A percentile compares a stretch with the other conserved stretches of the same genome.
These are phyloP conservation scores for Eugenia klotzschiana DNA, from an alignment of 441 rosid genomes.

Conservation along the genomic window DNA sequence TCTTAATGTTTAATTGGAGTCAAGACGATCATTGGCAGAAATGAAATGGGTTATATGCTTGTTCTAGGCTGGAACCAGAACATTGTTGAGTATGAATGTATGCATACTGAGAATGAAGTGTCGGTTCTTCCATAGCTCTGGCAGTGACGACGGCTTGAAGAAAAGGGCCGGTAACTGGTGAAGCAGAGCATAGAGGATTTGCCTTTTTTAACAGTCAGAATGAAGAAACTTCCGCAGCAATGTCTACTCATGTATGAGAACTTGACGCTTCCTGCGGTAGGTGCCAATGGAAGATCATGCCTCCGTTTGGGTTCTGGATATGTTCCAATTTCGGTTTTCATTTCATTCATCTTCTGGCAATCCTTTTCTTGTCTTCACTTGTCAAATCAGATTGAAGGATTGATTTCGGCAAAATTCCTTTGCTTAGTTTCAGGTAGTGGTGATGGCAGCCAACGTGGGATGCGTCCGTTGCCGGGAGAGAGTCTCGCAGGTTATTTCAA, in stretches of 20 bases:
- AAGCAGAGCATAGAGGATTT: not conserved
- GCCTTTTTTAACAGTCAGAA: not conserved
- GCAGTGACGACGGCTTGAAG: not conserved
- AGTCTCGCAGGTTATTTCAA: slow-evolving; percentile 28
- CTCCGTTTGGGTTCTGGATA: not conserved
- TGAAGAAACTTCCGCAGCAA: slow-evolving; percentile 11
- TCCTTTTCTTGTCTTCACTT: not conserved
- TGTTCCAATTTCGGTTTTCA: not conserved
- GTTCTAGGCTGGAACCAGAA: not conserved
- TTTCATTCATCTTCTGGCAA: not conserved
- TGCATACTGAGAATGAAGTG: not conserved
- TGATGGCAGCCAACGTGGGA: slow-evolving; percentile 40
- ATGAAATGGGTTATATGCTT: not conserved
- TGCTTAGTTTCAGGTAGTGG: slow-evolving; percentile 49
- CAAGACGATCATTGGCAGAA: not conserved
- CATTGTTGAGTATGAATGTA: not conserved
- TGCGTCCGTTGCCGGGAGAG: slow-evolving; percentile 34
- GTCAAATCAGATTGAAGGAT: not conserved
- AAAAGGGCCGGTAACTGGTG: not conserved
- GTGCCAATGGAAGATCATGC: not conserved
- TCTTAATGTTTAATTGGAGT: not conserved
- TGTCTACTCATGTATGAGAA: slow-evolving; percentile 37
- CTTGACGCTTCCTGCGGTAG: slow-evolving; percentile 36
- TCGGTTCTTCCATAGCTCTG: not conserved
- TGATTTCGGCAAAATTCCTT: not conserved